Base-by-base conservation (phyloP, 2,329 filamentous ascomycete species). In the Metarhizium robertsii region DNA sequence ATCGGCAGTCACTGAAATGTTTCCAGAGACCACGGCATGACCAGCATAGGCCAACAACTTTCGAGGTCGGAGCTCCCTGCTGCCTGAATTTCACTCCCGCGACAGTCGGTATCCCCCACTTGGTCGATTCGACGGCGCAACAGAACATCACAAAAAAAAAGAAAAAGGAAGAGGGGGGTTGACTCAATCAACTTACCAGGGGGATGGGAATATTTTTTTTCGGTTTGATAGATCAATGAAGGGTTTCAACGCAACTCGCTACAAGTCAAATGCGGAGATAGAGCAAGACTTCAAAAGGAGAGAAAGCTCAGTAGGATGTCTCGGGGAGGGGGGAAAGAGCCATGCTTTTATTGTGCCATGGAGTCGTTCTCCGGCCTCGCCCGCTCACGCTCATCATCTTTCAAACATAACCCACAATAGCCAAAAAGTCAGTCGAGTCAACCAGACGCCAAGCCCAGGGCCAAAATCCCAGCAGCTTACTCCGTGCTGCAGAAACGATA, bases 181-280 rank as follows among this genome's bases (percentile, higher is more conserved):
- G 6, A 45, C 8, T 20, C 48, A 57, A 50, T 18, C 52, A 52
- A 67, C 65, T 66, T 66, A 67, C 65, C 65, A 62, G 58, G 53
- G 50, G 57, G 46, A 51, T 51, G 52, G 13, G 51, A 50, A 55
- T 56, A 55, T 52, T 59, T 58, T 57, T 57, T 60, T 60, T 58
- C 56, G 34, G 46, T 52, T 58, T 55, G 54, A 61, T 57, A 62
- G 57, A 57, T 48, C 55, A 54, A 59, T 53, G 18, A 13, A 14
- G 58, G 58, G 62, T 59, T 61, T 65, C 59, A 61, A 62, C 61
- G 57, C 58, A 58, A 62, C 63, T 67, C 60, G 61, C 62, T 66
- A 58, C 62, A 64, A 59, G 60, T 58, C 53, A 58, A 58, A 59
- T 60, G 59, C 52, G 57, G 56, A 61, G 13, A 60, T 60, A 61